These are phyloP conservation scores for Priceomyces melissophilus DNA, from an alignment of 805 yeast species.

Conservation along the genomic window DNA sequence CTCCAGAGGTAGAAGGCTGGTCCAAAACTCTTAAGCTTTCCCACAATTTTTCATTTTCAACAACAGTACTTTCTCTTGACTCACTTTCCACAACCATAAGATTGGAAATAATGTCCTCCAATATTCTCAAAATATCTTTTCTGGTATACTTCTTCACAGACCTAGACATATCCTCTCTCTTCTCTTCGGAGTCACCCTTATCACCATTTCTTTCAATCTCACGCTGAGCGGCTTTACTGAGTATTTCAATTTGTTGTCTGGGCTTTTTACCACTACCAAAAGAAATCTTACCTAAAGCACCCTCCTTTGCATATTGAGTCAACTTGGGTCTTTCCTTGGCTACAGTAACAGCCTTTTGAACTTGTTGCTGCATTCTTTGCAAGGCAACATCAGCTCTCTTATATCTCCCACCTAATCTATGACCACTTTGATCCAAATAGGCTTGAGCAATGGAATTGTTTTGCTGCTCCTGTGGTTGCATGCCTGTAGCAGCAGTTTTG, in stretches of 20 bases:
- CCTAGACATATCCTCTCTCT: slow-evolving; percentile 25
- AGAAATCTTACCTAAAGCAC: slow-evolving; percentile 86
- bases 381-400: slow-evolving; percentile 86
- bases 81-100: slow-evolving; percentile 76
- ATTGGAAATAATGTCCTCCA: slow-evolving; percentile 76
- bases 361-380: slow-evolving; percentile 98
- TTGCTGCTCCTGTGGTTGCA: slow-evolving; percentile 48
- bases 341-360: slow-evolving; percentile 90
- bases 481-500: slow-evolving; percentile 48
- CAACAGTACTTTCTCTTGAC: slow-evolving; percentile 31
- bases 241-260: slow-evolving; percentile 74
- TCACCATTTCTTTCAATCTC: slow-evolving; percentile 33
- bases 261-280: slow-evolving; percentile 80
- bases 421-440: slow-evolving; percentile 87
- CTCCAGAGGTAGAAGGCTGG: slow-evolving; percentile 51
- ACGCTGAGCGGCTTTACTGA: slow-evolving; percentile 50
- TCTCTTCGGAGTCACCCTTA: slow-evolving; percentile 14
- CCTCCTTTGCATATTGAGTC: slow-evolving; percentile 66
- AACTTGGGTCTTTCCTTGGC: slow-evolving; percentile 84
- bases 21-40: slow-evolving; percentile 72
- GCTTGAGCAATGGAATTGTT: slow-evolving; percentile 88
- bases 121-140: slow-evolving; percentile 53
- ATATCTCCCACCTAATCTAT: slow-evolving; percentile 79
- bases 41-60: slow-evolving; percentile 57
- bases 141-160: slow-evolving; percentile 32